A percentile compares a stretch with the other conserved stretches of the same genome.
phyloP scores from a whole-genome alignment of 208 protist species.

The Wallacemonas sp. region DNA sequence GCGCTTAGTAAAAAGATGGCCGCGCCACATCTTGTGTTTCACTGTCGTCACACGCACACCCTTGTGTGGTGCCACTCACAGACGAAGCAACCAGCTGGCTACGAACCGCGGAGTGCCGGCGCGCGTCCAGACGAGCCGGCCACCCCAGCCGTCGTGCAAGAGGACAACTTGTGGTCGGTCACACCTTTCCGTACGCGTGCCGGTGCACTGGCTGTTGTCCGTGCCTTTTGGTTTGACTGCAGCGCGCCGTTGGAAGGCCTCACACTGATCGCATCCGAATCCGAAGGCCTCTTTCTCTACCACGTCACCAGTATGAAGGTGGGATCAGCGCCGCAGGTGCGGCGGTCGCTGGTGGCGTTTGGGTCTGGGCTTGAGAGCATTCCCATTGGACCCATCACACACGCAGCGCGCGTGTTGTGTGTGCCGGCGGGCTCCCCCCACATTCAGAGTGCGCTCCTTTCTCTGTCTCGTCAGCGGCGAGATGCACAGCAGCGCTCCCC shows the following conservation, averaged over 20 bases:
- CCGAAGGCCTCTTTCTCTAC: conserved; percentile 19
- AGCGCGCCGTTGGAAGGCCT: conserved; percentile 30
- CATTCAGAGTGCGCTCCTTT: background rate
- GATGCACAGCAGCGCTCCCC: no score
- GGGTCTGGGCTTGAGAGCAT: conserved; percentile 2
- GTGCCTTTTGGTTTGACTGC: conserved; percentile 42
- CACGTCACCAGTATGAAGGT: conserved; percentile 18
- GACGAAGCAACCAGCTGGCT: conserved; percentile 10
- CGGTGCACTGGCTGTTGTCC: conserved; percentile 4
- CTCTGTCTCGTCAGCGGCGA: background rate
- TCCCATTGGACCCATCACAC: background rate
- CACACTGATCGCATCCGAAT: conserved; percentile 33
- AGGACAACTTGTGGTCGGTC: conserved; percentile 7
- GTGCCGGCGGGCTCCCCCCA: background rate
- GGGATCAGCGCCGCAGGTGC: background rate
- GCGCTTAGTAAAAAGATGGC: background rate
- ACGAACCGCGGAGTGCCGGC: conserved; percentile 5
- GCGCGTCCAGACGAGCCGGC: background rate
- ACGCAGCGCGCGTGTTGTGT: conserved; percentile 1
- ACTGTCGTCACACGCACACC: conserved; percentile 32
- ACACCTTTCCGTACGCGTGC: conserved; percentile 4
- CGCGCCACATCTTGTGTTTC: conserved; percentile 34
- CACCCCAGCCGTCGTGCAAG: background rate
- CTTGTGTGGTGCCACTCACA: conserved; percentile 26
- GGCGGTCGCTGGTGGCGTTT: conserved; percentile 2